Evolutionary conservation across 371 early-diverging fungal species (phyloP), one percentile per base, ranked within the genome.

Genomic region (Conidiobolus incongruus): DNA sequence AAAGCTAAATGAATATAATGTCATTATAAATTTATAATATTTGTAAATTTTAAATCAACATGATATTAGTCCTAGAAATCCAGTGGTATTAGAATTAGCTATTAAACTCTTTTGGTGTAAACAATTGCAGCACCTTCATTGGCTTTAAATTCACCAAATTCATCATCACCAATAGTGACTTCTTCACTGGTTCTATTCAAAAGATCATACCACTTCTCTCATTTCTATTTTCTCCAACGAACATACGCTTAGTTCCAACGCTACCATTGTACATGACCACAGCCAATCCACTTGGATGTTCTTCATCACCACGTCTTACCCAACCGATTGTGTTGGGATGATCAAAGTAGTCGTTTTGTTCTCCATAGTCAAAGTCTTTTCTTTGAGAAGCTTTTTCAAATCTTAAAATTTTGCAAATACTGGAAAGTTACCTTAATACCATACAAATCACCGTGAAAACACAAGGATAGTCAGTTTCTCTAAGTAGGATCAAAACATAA

Each of bases 341-440:
- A 40, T 63, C 55, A 40, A 60, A 55, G 43, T 60, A 63, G 22
- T 59, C 61, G 30, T 51, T 44, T 29, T 63, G 61, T 13, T 51
- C n/a, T 10, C 63, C 63, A 22, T 53, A 60, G 15, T 59, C 59
- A 19, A 50, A 56, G 8, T 50, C 44, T 32, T 47, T 46, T 10
- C 61, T 17, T 51, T 44, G 1, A 60, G 36, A 13, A 63, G 15
- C 36, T 56, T 54, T 7, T 45, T n/a, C n/a, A n/a, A n/a, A 43
- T 16, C 48, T 43, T 48, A 52, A 49, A 20, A 38, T 50, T 31
- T 56, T 50, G 31, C 46, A 46, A n/a, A n/a, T n/a, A n/a, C n/a
- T n/a, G n/a, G n/a, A n/a, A n/a, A n/a, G n/a, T n/a, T n/a, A n/a
- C 35, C 10, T 46, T 49, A n/a, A 51, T 42, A 2, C 49, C 52